These are phyloP conservation scores for Blastobotrys robertii DNA, from an alignment of 805 yeast species.

Conservation along the genomic window DNA sequence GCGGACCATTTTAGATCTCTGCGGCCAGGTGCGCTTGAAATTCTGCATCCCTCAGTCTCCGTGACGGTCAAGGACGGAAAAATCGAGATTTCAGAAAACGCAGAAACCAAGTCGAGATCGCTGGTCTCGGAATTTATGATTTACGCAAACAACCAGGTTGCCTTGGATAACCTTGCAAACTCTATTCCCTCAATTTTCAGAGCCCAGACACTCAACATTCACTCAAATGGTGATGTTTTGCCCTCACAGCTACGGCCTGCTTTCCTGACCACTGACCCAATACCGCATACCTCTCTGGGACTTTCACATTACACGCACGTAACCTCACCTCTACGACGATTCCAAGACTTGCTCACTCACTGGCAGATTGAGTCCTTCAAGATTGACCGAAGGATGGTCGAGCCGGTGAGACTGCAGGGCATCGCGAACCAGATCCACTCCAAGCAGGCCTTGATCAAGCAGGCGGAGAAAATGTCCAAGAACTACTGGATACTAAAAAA, in stretches of 20 bases:
- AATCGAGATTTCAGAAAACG: background rate
- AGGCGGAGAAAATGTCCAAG: constrained; percentile 7
- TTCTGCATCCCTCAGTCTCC: background rate
- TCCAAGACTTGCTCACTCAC: constrained; percentile 71
- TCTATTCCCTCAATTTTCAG: constrained; percentile 24
- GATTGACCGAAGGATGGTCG: constrained; percentile 11
- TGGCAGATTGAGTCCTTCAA: constrained; percentile 54
- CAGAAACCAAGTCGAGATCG: constrained; percentile 23
- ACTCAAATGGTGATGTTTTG: background rate
- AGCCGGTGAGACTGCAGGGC: constrained; percentile 5
- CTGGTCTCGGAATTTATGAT: constrained; percentile 84
- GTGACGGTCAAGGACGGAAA: background rate
- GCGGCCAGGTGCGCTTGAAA: constrained; percentile 14
- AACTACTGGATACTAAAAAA: constrained; percentile 12
- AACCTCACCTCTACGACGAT: constrained; percentile 85
- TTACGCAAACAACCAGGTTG: constrained; percentile 47
- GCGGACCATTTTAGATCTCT: constrained; percentile 11
- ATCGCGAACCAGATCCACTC: constrained; percentile 8
- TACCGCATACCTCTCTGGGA: constrained; percentile 55
- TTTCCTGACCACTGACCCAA: constrained; percentile 30
- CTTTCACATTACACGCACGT: constrained; percentile 55
- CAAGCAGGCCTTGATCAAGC: constrained; percentile 9
- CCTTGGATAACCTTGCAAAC: constrained; percentile 15
- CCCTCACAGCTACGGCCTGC: background rate
- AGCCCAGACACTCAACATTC: constrained; percentile 17